These are phyloP conservation scores for Erythrophleum ivorense DNA, from an alignment of 331 rosid species.

Conservation along the genomic window DNA sequence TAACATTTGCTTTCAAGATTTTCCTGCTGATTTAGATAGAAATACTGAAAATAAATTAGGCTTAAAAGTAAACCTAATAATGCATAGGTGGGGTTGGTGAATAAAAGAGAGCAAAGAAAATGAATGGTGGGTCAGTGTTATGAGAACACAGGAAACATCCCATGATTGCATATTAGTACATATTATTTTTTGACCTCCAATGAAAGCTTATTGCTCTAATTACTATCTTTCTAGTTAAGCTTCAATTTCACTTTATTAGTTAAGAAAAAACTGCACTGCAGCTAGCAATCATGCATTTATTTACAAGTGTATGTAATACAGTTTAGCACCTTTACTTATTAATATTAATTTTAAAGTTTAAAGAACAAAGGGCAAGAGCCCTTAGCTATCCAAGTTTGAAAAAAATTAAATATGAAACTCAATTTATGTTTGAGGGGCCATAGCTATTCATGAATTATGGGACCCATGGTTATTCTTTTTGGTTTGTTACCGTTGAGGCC, in stretches of 20 bases:
- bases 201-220: not conserved
- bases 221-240: slow-evolving; percentile 16
- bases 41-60: not conserved
- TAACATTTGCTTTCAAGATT: not conserved
- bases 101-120: slow-evolving; percentile 42
- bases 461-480: not conserved
- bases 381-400: not conserved
- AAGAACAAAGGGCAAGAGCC: not conserved
- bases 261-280: not conserved
- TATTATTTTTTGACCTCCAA: slow-evolving; percentile 17
- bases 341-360: not conserved
- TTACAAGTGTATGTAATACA: not conserved
- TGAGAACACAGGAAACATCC: slow-evolving; percentile 41
- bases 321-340: not conserved
- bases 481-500: not conserved
- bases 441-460: not conserved
- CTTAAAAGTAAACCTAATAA: slow-evolving; percentile 43
- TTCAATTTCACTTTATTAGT: not conserved
- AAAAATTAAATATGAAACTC: no score
- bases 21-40: not conserved
- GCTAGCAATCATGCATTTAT: not conserved
- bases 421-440: no score
- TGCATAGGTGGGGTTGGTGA: slow-evolving; percentile 54
- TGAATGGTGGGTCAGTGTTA: slow-evolving; percentile 44
- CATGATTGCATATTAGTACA: slow-evolving; percentile 48